A percentile compares a stretch with the other conserved stretches of the same genome.
phyloP scores from a whole-genome alignment of 495 filamentous ascomycete species.

The Geopyxis carbonaria region DNA sequence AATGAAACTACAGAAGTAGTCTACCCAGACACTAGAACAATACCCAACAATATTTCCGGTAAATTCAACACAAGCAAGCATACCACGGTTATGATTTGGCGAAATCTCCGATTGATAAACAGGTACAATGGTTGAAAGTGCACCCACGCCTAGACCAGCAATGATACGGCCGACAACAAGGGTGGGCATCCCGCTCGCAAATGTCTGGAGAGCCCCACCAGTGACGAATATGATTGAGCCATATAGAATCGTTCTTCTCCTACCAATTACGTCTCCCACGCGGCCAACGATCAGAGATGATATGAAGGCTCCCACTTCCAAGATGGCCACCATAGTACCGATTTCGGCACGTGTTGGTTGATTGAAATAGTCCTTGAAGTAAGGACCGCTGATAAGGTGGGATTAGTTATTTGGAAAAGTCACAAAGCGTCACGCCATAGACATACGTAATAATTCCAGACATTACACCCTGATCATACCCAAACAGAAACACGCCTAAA shows the following conservation, averaged over 20 bases:
- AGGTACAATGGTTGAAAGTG: slow-evolving; percentile 89
- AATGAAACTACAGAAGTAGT: slow-evolving; percentile 92
- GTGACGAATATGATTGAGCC: slow-evolving; percentile 84
- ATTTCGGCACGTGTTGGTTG: slow-evolving; percentile 69
- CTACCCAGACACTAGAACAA: slow-evolving; percentile 92
- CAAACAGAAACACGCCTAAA: slow-evolving; percentile 91
- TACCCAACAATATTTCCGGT: slow-evolving; percentile 93
- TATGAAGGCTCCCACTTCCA: slow-evolving; percentile 84
- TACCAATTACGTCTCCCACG: slow-evolving; percentile 80
- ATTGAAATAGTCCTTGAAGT: slow-evolving; percentile 83
- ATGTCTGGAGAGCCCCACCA: slow-evolving; percentile 71
- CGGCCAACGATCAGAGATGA: slow-evolving; percentile 77
- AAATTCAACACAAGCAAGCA: slow-evolving; percentile 94
- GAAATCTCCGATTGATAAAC: slow-evolving; percentile 98
- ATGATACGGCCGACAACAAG: slow-evolving; percentile 51
- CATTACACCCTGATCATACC: slow-evolving; percentile 99
- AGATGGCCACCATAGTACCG: slow-evolving; percentile 90
- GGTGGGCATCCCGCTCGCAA: slow-evolving; percentile 50
- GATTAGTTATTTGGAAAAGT: slow-evolving; percentile 14
- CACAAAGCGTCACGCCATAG: background rate
- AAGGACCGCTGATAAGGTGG: slow-evolving; percentile 48
- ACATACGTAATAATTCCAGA: slow-evolving; percentile 95
- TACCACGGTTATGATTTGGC: slow-evolving; percentile 86
- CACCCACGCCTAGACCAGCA: slow-evolving; percentile 86
- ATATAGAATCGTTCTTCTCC: slow-evolving; percentile 80